Conservation (phyloP, 495 filamentous ascomycete species). For the Penicillium goetzii region DNA sequence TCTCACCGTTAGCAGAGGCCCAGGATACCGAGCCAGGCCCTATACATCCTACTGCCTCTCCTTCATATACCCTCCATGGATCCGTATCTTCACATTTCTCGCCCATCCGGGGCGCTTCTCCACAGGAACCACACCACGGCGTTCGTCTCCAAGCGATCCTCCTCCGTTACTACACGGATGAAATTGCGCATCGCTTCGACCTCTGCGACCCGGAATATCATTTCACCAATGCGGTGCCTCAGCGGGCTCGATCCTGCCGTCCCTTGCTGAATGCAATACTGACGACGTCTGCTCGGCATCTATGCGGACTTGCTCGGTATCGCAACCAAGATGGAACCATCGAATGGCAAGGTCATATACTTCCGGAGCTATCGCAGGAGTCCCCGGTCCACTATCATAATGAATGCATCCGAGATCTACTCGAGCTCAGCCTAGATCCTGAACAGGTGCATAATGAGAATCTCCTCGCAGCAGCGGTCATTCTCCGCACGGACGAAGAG, state of each 20-base stretch:
- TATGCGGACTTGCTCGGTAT: not conserved
- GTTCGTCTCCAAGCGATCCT: not conserved
- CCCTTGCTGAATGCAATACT: not conserved
- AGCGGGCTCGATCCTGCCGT: not conserved
- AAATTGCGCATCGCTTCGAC: constrained; percentile 1
- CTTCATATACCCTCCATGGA: not conserved
- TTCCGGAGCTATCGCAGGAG: not conserved
- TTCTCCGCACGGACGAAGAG: not conserved
- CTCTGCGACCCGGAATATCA: not conserved
- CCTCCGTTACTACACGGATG: not conserved
- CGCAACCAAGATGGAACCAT: not conserved
- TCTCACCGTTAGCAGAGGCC: not conserved
- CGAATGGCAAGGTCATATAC: not conserved
- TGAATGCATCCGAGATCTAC: constrained; percentile 5
- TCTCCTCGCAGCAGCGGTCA: not conserved
- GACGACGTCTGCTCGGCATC: not conserved
- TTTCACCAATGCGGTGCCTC: constrained; percentile 1
- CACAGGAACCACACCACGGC: not conserved
- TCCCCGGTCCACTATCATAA: not conserved
- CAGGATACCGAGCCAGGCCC: not conserved
- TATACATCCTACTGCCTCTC: not conserved
- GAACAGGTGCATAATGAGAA: constrained; percentile 1
- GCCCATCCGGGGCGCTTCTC: not conserved
- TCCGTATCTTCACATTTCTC: not conserved
- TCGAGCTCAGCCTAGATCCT: not conserved